Evolutionary conservation across 805 yeast genomes (phyloP).

Genomic region (Kodamaea nitidulidarum): DNA sequence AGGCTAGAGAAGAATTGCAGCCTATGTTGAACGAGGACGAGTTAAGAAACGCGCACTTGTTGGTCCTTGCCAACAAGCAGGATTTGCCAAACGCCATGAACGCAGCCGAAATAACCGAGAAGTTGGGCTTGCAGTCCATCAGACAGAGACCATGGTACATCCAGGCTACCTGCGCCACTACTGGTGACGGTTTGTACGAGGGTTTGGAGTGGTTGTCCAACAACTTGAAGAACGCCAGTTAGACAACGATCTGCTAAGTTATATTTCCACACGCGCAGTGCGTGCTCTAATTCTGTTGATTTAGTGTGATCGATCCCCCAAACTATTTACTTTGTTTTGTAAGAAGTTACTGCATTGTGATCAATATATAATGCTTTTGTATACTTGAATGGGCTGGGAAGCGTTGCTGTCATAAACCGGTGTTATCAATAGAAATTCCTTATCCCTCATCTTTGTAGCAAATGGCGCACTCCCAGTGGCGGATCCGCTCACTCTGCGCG

Average conservation of each 20-base stretch:
- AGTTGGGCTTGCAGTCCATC: conserved; percentile 62
- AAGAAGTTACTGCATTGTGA: conserved; percentile 4
- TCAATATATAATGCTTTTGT: conserved; percentile 9
- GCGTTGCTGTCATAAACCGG: conserved; percentile 2
- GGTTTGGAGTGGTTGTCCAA: conserved; percentile 38
- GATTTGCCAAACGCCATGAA: conserved; percentile 44
- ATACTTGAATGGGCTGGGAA: conserved; percentile 3
- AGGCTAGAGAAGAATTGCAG: conserved; percentile 42
- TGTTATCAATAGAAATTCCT: conserved; percentile 3
- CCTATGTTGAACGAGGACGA: conserved; percentile 44
- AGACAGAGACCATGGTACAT: conserved; percentile 99
- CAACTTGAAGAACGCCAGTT: conserved; percentile 26
- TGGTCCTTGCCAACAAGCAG: conserved; percentile 41
- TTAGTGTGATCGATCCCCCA: conserved; percentile 5
- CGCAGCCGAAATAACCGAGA: conserved; percentile 42
- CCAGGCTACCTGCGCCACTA: conserved; percentile 98
- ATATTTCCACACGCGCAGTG: conserved; percentile 1
- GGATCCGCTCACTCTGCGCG: background rate
- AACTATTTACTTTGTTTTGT: conserved; percentile 7
- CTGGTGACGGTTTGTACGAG: conserved; percentile 50
- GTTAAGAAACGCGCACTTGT: conserved; percentile 38
- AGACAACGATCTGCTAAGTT: conserved; percentile 3
- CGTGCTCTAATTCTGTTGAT: conserved; percentile 4
- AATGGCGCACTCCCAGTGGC: background rate
- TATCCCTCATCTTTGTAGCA: background rate